Conservation (phyloP, 805 yeast species). For the Cyberlindnera euphorbiiphila region DNA sequence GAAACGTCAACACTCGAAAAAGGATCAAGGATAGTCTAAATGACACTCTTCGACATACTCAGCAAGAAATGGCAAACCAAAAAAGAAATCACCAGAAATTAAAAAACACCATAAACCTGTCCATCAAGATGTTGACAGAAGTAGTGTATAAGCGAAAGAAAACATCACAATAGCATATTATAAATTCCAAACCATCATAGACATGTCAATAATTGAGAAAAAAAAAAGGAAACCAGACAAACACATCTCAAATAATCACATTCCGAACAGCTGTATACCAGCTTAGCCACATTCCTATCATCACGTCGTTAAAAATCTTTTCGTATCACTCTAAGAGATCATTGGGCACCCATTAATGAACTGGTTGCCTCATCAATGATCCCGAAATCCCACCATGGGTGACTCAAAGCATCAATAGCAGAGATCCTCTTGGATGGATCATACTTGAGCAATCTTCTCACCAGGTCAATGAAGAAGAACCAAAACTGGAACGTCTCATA, state of each 20-base stretch:
- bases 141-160: too few relatives aligned
- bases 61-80: too few relatives aligned
- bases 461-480: slow-evolving; percentile 73
- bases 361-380: slow-evolving; percentile 48
- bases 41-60: too few relatives aligned
- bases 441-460: slow-evolving; percentile 60
- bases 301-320: slow-evolving; percentile 9
- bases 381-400: slow-evolving; percentile 76
- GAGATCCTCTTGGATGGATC: slow-evolving; percentile 71
- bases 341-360: slow-evolving; percentile 16
- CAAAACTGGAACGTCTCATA: slow-evolving; percentile 72
- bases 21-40: too few relatives aligned
- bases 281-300: slow-evolving; percentile 3
- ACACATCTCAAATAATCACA: too few relatives aligned
- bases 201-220: neutral
- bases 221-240: slow-evolving; percentile 1
- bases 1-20: too few relatives aligned
- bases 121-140: too few relatives aligned
- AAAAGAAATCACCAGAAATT: too few relatives aligned
- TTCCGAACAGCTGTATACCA: neutral
- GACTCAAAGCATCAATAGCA: slow-evolving; percentile 72
- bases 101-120: too few relatives aligned
- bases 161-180: too few relatives aligned
- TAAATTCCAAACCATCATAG: too few relatives aligned
- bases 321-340: slow-evolving; percentile 1